Base-by-base conservation (phyloP, 2,329 filamentous ascomycete genomes). In the Teratosphaeria epicoccoides region DNA sequence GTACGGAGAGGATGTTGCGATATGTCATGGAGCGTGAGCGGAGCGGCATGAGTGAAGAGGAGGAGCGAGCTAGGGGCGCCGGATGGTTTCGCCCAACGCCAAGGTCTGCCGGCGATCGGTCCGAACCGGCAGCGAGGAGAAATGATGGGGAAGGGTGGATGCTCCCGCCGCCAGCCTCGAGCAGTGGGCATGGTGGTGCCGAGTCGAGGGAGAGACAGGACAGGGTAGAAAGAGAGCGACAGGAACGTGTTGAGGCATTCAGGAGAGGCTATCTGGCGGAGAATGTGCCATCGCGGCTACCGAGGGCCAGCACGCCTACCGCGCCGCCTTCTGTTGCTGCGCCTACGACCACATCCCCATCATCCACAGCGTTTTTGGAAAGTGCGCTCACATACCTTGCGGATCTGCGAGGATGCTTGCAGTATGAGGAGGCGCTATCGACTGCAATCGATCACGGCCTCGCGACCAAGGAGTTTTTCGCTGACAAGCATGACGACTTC, bases 371-470 rank as follows among this genome's bases (percentile, higher is more conserved):
- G 12, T 65, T 70, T 48, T 63, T 84, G 49, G 79, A 81, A 60
- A 76, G 79, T 57, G 76, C 78, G 1, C 77, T 85, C 59, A 76
- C 74, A 59, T 85, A 84, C 63, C 72, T 85, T 14, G 76, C 80
- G 50, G 73, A 74, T 49, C 69, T 85, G 55, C 77, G 80, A 14
- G 71, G 72, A 50, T 78, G 75, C 25, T 71, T 65, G 50, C 73
- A 71, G 11, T 72, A 76, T 49, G 74, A 80, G 54, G 78, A 82
- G 55, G 76, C 76, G 54, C 66, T 80, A 17, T 71, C 70, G 29
- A 72, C 71, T 17, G 78, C 78, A 12, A 73, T 76, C 4, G 76
- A 76, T 24, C 73, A 73, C 24, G 76, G 76, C 11, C 73, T 82
- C 51, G 69, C 76, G 20, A 71, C 68, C 22, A 73, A 76, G 52